Evolutionary conservation across 2,329 filamentous ascomycete genomes (phyloP), one percentile per base, ranked within the genome.

Genomic region (Xylariaceae sp.): DNA sequence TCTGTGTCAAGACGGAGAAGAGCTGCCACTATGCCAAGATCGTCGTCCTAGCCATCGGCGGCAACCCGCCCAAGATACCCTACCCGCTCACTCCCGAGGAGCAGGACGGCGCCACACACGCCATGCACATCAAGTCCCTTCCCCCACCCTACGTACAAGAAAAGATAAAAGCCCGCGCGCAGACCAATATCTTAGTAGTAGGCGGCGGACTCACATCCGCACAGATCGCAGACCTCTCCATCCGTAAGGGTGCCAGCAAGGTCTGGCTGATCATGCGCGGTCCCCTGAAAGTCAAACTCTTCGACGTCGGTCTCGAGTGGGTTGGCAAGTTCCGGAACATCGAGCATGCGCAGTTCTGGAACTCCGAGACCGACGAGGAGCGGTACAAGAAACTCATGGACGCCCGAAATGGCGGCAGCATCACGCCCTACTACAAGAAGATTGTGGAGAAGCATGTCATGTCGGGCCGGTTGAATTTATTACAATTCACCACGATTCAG

Each of bases 281-380:
- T 0, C 74, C 76, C 0, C 67, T 81, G 10, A 76, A 77, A 66
- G 80, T 90, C 53, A 93, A 93, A 73, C 86, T 88, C 60, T 93
- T 93, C 64, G 90, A 93, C 66, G 81, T 93, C 23, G 83, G 86
- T 58, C 78, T 93, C 1, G 80, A 83, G 52, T 94, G 90, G 90
- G 88, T 93, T 72, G 88, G 87, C 8, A 93, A 93, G 70, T 93
- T 89, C 72, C 85, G 87, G 58, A 93, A 93, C 70, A 82, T 85
- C 56, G 85, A 89, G 65, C 88, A 92, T 70, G 86, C 89, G 0
- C 80, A 81, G 0, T 94, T 92, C 72, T 92, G 88, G 87, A 84
- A 83, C 5, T 88, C 88, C 2, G 88, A 92, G 66, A 83, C 82
- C 4, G 86, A 90, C 61, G 80, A 85, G 30, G 82, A 92, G 72